Base-by-base conservation (phyloP, 1,284 basidiomycete genomes). In the Phellopilus nigrolimitatus region DNA sequence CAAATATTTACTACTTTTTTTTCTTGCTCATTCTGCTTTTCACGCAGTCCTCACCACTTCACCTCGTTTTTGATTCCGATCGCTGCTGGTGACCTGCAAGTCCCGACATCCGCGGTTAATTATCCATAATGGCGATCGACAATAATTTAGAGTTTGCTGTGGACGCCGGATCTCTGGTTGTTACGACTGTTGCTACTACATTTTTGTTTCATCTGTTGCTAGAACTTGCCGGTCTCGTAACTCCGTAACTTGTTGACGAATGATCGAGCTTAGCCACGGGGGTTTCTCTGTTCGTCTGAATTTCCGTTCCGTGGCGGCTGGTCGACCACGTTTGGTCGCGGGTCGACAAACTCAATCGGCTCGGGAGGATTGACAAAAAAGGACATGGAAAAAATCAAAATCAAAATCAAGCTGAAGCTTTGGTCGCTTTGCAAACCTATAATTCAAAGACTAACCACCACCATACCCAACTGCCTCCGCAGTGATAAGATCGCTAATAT, bases 131-230 rank as follows among this genome's bases (percentile, higher is more conserved):
- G 34, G 19, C 19, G 34, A 37, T 37, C 34, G 34, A 37, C 34
- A 17, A 3, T 15, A 37, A 37, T 37, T 15, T 15, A 37, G 34
- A 22, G 34, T 37, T 37, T 37, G 34, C 34, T 37, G 34, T 37
- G 34, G n/a, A 15, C 34, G 34, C 34, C 15, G 34, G 34, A 15
- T 37, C 34, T 37, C n/a, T 37, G n/a, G n/a, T 37, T 37, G 19
- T 37, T 37, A 37, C 34, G 34, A 37, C 34, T 37, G 34, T 37
- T 37, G 34, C 34, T 15, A 37, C 34, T 37, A 37, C 19, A 15
- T 17, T 15, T 30, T 17, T 44, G 27, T 44, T 43, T 44, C 28
- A 44, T 44, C 42, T 30, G 42, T 44, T 44, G 42, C 42, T 31
- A 25, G 24, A 28, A 44, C 27, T 44, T 44, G n/a, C n/a, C 21